A percentile compares a stretch with the other conserved stretches of the same genome.
phyloP scores from a whole-genome alignment of 2,329 filamentous ascomycete genomes.

The Exophiala bonariae region DNA sequence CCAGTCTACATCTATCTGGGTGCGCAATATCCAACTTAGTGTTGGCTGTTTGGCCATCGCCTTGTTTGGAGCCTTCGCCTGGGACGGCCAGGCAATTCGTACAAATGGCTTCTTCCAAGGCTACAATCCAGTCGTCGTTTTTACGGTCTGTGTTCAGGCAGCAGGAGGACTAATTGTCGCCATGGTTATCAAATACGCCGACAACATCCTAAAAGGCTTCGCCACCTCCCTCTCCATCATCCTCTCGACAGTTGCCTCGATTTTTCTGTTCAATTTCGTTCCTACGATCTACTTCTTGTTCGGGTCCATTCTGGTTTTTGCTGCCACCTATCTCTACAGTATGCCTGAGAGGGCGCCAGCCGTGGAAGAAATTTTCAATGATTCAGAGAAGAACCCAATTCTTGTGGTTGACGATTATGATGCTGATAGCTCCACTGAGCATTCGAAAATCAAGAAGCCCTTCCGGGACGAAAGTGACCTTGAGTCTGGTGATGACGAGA shows the following conservation, averaged over 20 bases:
- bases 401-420: constrained; percentile 22
- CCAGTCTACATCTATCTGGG: constrained; percentile 77
- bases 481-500: constrained; percentile 32
- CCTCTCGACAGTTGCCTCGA: constrained; percentile 78
- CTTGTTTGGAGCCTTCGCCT: constrained; percentile 78
- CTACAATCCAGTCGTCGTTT: constrained; percentile 90
- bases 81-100: constrained; percentile 79
- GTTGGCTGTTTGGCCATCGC: constrained; percentile 92
- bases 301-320: constrained; percentile 75
- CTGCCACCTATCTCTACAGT: constrained; percentile 83
- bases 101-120: constrained; percentile 89
- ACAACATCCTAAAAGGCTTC: constrained; percentile 92
- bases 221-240: constrained; percentile 90
- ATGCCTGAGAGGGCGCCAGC: constrained; percentile 35
- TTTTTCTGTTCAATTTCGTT: constrained; percentile 77
- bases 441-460: not conserved
- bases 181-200: constrained; percentile 76
- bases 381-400: constrained; percentile 16
- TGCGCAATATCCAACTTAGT: constrained; percentile 88
- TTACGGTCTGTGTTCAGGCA: constrained; percentile 78
- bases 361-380: constrained; percentile 8
- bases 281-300: constrained; percentile 66
- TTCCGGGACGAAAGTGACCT: constrained; percentile 22
- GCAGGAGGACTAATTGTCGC: constrained; percentile 81
- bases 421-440: not conserved